A percentile compares a stretch with the other conserved stretches of the same genome.
Evolutionary conservation across 441 rosid species (phyloP).

Genomic region (Erodium moschatum): DNA sequence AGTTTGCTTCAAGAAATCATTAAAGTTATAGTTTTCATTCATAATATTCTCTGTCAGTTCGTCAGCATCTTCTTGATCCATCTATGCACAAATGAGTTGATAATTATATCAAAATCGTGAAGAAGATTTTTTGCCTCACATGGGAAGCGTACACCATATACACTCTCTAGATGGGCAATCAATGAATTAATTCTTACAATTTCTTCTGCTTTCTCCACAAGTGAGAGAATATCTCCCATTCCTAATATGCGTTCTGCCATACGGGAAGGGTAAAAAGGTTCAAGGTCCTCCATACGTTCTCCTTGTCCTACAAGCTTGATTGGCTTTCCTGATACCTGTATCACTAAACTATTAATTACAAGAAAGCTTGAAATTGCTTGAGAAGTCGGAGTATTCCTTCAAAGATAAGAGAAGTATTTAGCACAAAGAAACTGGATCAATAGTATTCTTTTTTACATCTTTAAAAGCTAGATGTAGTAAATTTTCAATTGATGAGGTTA

Average conservation of each 20-base stretch:
- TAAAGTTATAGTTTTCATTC: constrained; percentile 92
- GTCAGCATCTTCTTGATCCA: constrained; percentile 95
- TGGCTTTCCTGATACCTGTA: constrained; percentile 90
- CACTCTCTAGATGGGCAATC: constrained; percentile 8
- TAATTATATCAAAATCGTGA: background rate
- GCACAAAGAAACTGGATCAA: too few relatives aligned
- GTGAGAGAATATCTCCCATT: constrained; percentile 97
- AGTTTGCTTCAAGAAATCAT: constrained; percentile 92
- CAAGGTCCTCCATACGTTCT: constrained; percentile 95
- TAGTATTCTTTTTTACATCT: too few relatives aligned
- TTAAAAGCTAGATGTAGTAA: background rate
- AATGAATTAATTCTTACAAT: constrained; percentile 48
- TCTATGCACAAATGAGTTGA: constrained; percentile 35
- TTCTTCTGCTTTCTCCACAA: constrained; percentile 96
- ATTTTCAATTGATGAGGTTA: background rate
- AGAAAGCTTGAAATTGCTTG: background rate
- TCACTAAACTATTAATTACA: constrained; percentile 17
- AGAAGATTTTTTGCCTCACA: background rate
- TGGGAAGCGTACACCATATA: background rate
- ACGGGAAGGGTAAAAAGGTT: constrained; percentile 91
- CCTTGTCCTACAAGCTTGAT: constrained; percentile 96
- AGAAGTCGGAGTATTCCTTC: background rate
- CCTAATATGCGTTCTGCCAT: constrained; percentile 97
- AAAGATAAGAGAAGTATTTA: background rate
- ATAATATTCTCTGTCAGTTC: constrained; percentile 94